Evolutionary conservation across 208 protist species (phyloP).

Genomic region (Wallacemonas sp.): DNA sequence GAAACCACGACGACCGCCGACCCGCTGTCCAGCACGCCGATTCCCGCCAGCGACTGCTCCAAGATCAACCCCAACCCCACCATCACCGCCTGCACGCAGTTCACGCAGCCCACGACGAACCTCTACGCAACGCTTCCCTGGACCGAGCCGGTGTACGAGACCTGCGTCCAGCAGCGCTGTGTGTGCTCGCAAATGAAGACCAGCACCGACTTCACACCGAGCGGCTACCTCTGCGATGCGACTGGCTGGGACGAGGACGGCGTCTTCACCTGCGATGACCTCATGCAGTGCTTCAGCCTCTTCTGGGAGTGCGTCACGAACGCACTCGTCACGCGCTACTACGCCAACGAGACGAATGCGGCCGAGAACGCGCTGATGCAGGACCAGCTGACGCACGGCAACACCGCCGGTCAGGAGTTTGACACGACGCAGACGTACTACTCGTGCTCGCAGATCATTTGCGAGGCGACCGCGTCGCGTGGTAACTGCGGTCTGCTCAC

Average conservation of each 20-base stretch:
- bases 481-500: conserved; percentile 63
- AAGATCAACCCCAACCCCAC: conserved; percentile 44
- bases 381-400: conserved; percentile 43
- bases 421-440: conserved; percentile 38
- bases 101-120: conserved; percentile 27
- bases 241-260: conserved; percentile 41
- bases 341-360: background rate
- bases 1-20: conserved; percentile 2
- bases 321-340: conserved; percentile 19
- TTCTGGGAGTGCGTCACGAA: conserved; percentile 51
- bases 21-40: conserved; percentile 27
- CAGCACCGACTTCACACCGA: conserved; percentile 22
- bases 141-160: conserved; percentile 25
- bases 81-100: conserved; percentile 32
- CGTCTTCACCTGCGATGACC: conserved; percentile 41
- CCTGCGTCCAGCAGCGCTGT: conserved; percentile 54
- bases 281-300: conserved; percentile 45
- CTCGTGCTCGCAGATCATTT: conserved; percentile 40
- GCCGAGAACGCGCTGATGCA: conserved; percentile 22
- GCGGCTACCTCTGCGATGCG: conserved; percentile 42
- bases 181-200: conserved; percentile 30
- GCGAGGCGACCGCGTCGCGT: conserved; percentile 40
- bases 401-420: conserved; percentile 36
- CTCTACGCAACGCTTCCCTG: conserved; percentile 39
- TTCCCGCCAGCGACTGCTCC: conserved; percentile 34